Conservation (phyloP, 495 filamentous ascomycete genomes). For the Articulospora tetracladia region DNA sequence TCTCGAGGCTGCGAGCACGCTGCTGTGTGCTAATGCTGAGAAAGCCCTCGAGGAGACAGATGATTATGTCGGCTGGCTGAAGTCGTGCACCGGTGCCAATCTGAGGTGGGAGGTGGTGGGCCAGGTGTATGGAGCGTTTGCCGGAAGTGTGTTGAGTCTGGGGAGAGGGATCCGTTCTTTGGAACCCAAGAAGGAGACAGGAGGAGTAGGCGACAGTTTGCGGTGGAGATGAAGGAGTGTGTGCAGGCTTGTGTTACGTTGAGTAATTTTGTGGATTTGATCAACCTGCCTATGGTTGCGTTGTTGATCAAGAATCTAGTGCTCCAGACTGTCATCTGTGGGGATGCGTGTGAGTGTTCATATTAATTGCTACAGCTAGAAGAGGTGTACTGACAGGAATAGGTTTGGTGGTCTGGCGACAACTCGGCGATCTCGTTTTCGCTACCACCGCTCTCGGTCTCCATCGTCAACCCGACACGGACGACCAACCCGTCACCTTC, state of each 20-base stretch:
- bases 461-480: constrained; percentile 16
- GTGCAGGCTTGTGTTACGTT: constrained; percentile 23
- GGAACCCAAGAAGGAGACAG: constrained; percentile 15
- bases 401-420: constrained; percentile 25
- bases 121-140: constrained; percentile 12
- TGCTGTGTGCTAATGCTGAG: constrained; percentile 22
- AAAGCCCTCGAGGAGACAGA: constrained; percentile 20
- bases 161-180: constrained; percentile 25
- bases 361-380: neutral
- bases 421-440: constrained; percentile 22
- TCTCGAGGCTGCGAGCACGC: constrained; percentile 10
- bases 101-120: constrained; percentile 26
- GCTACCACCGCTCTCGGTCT: constrained; percentile 21
- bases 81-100: constrained; percentile 17
- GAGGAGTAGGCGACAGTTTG: constrained; percentile 14
- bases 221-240: constrained; percentile 24
- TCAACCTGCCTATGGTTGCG: constrained; percentile 23
- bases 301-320: constrained; percentile 21
- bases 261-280: constrained; percentile 24
- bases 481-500: constrained; percentile 11
- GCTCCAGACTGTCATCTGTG: constrained; percentile 22
- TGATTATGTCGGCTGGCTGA: constrained; percentile 22
- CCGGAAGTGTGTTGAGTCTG: constrained; percentile 8
- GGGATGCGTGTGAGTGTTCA: constrained; percentile 24
- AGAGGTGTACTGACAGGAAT: neutral